Percentiles rank a stretch among this genome's conserved stretches.
These are phyloP conservation scores for Penicillium sumatraense DNA, from an alignment of 2,329 filamentous ascomycete genomes.

Conservation along the genomic window DNA sequence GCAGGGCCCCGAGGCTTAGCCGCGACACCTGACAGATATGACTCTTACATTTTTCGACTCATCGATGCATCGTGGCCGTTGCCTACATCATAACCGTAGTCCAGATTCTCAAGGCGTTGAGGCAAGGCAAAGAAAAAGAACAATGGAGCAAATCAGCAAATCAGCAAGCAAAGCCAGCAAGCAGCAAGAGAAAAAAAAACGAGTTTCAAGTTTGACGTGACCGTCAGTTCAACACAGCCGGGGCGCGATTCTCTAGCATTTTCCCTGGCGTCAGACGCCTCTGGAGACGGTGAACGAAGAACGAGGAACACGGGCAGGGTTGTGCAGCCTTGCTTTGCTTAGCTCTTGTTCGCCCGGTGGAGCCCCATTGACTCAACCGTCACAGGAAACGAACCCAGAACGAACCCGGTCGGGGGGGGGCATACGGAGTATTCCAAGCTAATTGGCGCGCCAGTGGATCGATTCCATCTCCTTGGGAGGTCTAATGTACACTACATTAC, in stretches of 20 bases:
- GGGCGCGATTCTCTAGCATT: slow-evolving; percentile 8
- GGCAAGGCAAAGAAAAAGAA: slow-evolving; percentile 10
- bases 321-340: slow-evolving; percentile 18
- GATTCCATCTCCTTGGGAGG: background rate
- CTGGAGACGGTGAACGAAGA: slow-evolving; percentile 17
- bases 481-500: too few relatives aligned
- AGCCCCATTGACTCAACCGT: slow-evolving; percentile 19
- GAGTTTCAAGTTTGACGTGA: slow-evolving; percentile 8
- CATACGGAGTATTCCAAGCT: too few relatives aligned
- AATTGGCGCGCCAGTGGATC: slow-evolving; percentile 9
- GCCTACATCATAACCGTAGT: slow-evolving; percentile 15
- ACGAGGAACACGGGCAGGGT: slow-evolving; percentile 20
- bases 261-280: slow-evolving; percentile 6
- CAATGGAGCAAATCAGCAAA: slow-evolving; percentile 10
- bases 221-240: slow-evolving; percentile 21
- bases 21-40: slow-evolving; percentile 17
- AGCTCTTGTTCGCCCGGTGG: slow-evolving; percentile 7
- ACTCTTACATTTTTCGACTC: slow-evolving; percentile 19
- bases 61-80: slow-evolving; percentile 9
- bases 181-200: background rate
- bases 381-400: background rate
- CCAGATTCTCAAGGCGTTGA: slow-evolving; percentile 12
- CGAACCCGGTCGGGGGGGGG: slow-evolving; percentile 16
- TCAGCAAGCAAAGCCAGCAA: too few relatives aligned
- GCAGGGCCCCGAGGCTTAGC: slow-evolving; percentile 15